A percentile compares a stretch with the other conserved stretches of the same genome.
phyloP scores from a whole-genome alignment of 495 filamentous ascomycete species.

The Aspergillus leporis region DNA sequence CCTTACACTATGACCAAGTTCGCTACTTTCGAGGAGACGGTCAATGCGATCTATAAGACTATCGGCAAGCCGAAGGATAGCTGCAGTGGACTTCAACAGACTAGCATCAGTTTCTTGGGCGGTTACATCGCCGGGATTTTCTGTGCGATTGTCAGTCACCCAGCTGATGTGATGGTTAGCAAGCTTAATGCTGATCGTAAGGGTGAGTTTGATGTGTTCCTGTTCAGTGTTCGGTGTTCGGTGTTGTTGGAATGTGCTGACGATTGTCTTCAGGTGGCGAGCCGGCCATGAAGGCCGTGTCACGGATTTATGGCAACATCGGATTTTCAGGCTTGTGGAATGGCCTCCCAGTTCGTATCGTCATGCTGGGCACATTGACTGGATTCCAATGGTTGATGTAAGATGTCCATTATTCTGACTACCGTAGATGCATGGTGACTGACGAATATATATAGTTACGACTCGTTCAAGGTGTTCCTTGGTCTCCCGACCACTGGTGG shows the following conservation, averaged over 20 bases:
- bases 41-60: slow-evolving; percentile 59
- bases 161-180: slow-evolving; percentile 73
- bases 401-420: slow-evolving; percentile 20
- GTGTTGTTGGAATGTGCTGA: slow-evolving; percentile 10
- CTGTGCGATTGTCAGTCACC: slow-evolving; percentile 64
- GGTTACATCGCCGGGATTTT: slow-evolving; percentile 74
- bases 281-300: slow-evolving; percentile 59
- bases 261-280: slow-evolving; percentile 53
- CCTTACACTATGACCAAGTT: slow-evolving; percentile 80
- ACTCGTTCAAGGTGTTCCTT: slow-evolving; percentile 74
- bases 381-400: slow-evolving; percentile 77
- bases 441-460: slow-evolving; percentile 48
- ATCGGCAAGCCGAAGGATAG: slow-evolving; percentile 66
- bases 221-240: not conserved
- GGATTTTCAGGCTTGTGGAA: slow-evolving; percentile 72
- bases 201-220: slow-evolving; percentile 40
- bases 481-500: slow-evolving; percentile 68
- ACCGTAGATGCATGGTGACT: slow-evolving; percentile 7
- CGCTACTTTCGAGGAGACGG: slow-evolving; percentile 71
- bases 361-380: slow-evolving; percentile 65
- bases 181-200: slow-evolving; percentile 67
- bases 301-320: slow-evolving; percentile 70
- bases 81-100: slow-evolving; percentile 63
- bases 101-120: slow-evolving; percentile 66
- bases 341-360: slow-evolving; percentile 62